Base-by-base conservation (phyloP, 805 yeast genomes). In the Kregervanrija delftensis region DNA sequence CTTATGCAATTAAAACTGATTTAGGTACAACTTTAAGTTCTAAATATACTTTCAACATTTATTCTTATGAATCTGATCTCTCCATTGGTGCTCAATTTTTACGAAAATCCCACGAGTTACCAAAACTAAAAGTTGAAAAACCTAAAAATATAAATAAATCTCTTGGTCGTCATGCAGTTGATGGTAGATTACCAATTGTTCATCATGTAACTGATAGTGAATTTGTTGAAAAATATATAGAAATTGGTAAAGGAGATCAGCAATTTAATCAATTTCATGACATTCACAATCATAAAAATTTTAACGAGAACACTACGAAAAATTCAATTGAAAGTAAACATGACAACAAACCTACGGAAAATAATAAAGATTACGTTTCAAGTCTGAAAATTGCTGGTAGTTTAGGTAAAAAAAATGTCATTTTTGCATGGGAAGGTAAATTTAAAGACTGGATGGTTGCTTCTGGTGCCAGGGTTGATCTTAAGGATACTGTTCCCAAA, bases 21-120 rank as follows among this genome's bases (percentile, higher is more conserved):
- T 72, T 79, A 2, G 50, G 50, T 1, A 8, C 48, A 11, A 83
- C 95, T 0, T 81, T 91, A 44, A 79, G 89, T 39, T 85, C 96
- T 5, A 76, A 83, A 46, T 90, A 88, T 57, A 96, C 87, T 57
- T 91, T 93, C 63, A 93, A 93, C 58, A 66, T 88, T 43, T 91
- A 86, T 59, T 91, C 98, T 0, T 90, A 91, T 56, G 85, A 86
- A 51, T 85, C 96, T 43, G 86, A 91, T 59, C 66, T 93, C 40
- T 79, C 91, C 0, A 63, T 93, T 28, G 99, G 99, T 3, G 80
- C 86, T 54, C 96, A 90, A 55, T 61, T 90, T 16, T 87, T 91
- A 83, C 77, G 79, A 47, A 22, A 22, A 22, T 68, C 68, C 32
- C 28, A 22, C 8, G 28, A 22, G 28, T 22, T 22, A 22, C 28